Conservation (phyloP, 306 rosid species). For the Nissolia schottii region DNA sequence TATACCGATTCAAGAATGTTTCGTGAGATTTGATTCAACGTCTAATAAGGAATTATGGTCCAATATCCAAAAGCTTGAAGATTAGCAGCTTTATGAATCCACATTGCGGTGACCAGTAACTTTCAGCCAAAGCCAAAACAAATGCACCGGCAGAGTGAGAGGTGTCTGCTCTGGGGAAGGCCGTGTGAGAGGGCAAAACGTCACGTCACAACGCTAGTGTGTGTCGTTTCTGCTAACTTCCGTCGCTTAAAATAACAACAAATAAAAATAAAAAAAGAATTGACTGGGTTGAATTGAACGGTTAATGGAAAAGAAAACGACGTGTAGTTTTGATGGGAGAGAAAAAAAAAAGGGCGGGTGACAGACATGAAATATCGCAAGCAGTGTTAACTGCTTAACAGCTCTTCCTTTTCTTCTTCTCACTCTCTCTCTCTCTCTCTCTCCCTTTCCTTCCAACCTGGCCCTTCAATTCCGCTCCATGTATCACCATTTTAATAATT, state of each 20-base stretch:
- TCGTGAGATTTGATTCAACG: too few species aligned
- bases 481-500: background rate
- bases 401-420: too few species aligned
- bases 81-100: background rate
- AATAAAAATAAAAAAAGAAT: too few species aligned
- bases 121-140: background rate
- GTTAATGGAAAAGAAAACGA: background rate
- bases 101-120: background rate
- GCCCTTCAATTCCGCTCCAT: slow-evolving; percentile 37
- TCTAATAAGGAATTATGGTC: too few species aligned
- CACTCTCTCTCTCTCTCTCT: background rate
- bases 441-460: background rate
- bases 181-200: background rate
- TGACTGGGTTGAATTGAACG: too few species aligned
- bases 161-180: background rate
- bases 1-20: too few species aligned
- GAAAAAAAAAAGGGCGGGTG: slow-evolving; percentile 33
- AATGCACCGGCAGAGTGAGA: background rate
- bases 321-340: background rate
- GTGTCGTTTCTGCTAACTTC: background rate
- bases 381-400: slow-evolving; percentile 24
- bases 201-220: background rate
- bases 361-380: slow-evolving; percentile 47
- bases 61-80: too few species aligned
- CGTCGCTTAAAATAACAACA: too few species aligned